phyloP scores from a whole-genome alignment of 1,284 basidiomycete species.

The Sutorius eximius region DNA sequence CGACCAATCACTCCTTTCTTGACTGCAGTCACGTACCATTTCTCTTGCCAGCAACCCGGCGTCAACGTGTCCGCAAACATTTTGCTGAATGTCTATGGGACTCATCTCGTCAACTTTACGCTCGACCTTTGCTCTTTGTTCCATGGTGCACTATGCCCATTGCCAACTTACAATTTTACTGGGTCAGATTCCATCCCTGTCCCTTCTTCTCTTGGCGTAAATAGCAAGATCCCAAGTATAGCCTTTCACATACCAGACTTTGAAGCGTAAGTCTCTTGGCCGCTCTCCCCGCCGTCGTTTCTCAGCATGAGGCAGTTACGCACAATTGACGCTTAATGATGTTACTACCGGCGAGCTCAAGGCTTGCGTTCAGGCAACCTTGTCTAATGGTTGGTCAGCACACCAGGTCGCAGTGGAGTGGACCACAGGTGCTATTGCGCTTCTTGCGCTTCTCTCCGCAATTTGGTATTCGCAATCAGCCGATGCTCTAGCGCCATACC shows the following conservation, averaged over 20 bases:
- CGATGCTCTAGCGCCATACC: constrained; percentile 52
- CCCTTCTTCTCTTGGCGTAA: constrained; percentile 57
- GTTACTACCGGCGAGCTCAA: constrained; percentile 67
- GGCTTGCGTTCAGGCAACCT: constrained; percentile 88
- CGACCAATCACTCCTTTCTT: background rate
- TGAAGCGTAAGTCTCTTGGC: constrained; percentile 56
- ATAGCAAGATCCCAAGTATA: constrained; percentile 67
- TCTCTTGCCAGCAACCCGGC: constrained; percentile 55
- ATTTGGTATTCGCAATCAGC: constrained; percentile 61
- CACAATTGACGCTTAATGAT: constrained; percentile 76
- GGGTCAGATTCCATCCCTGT: constrained; percentile 78
- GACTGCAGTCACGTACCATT: constrained; percentile 32
- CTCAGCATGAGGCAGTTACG: constrained; percentile 46
- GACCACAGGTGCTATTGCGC: constrained; percentile 69
- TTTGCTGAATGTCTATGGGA: constrained; percentile 81
- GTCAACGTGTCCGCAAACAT: constrained; percentile 80
- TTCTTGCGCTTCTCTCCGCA: constrained; percentile 69
- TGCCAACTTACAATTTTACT: constrained; percentile 84
- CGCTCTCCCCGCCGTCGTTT: background rate
- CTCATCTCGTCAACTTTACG: constrained; percentile 73
- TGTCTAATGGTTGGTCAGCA: constrained; percentile 88
- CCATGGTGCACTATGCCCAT: constrained; percentile 79
- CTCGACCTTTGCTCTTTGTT: constrained; percentile 78
- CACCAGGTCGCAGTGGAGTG: constrained; percentile 76
- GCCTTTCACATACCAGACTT: constrained; percentile 90